These are phyloP conservation scores for Mycogone perniciosa DNA, from an alignment of 2,329 filamentous ascomycete genomes.

Conservation along the genomic window DNA sequence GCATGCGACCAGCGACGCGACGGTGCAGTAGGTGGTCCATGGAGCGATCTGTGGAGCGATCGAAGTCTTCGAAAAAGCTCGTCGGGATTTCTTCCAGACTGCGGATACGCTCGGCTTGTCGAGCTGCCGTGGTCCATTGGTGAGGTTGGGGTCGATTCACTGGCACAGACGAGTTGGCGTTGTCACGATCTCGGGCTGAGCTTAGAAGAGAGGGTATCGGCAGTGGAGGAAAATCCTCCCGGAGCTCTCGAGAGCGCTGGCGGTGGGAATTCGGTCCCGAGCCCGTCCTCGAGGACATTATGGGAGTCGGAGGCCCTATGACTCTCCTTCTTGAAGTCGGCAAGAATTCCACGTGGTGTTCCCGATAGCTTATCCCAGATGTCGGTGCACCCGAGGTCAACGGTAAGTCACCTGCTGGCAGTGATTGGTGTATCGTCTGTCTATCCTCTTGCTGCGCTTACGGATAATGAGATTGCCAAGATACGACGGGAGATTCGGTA, in stretches of 20 bases:
- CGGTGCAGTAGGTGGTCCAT: slow-evolving; percentile 22
- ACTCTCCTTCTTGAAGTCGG: not conserved
- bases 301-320: not conserved
- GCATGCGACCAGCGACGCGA: slow-evolving; percentile 17
- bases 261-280: slow-evolving; percentile 25
- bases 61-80: slow-evolving; percentile 21
- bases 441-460: too few relatives aligned
- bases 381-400: not conserved
- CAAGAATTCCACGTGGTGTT: too few relatives aligned
- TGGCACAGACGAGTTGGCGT: slow-evolving; percentile 17
- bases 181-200: slow-evolving; percentile 24
- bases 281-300: slow-evolving; percentile 30
- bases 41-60: slow-evolving; percentile 22
- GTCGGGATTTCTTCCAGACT: slow-evolving; percentile 25
- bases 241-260: slow-evolving; percentile 25
- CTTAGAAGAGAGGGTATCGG: slow-evolving; percentile 25
- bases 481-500: too few relatives aligned
- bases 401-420: not conserved
- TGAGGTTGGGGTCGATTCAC: slow-evolving; percentile 10
- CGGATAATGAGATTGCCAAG: too few relatives aligned
- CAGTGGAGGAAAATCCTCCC: slow-evolving; percentile 28
- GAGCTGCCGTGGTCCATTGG: slow-evolving; percentile 23
- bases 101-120: slow-evolving; percentile 32
- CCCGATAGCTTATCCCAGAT: not conserved
- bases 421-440: too few relatives aligned